Conservation (phyloP, 2,329 filamentous ascomycete species). For the Fusarium humuli region DNA sequence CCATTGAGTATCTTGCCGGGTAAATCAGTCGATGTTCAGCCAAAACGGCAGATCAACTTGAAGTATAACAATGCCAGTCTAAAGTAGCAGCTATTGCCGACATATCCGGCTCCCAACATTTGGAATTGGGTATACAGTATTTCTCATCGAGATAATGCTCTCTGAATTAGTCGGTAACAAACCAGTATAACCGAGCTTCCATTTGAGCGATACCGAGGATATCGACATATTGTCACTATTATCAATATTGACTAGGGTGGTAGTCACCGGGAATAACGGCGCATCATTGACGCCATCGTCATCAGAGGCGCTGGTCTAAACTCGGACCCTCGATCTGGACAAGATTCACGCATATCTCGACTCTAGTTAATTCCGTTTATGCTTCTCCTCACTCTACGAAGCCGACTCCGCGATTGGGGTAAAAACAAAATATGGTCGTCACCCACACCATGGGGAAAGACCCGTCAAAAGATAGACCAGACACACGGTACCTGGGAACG, state of each 20-base stretch:
- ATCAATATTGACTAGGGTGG: conserved; percentile 1
- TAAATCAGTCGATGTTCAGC: conserved; percentile 5
- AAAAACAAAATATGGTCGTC: conserved; percentile 6
- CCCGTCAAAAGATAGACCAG: conserved; percentile 28
- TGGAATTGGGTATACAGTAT: not conserved
- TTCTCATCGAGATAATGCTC: not conserved
- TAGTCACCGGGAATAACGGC: conserved; percentile 38
- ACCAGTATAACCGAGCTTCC: conserved; percentile 32
- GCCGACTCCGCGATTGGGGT: conserved; percentile 23
- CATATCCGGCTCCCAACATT: not conserved
- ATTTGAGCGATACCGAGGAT: conserved; percentile 35
- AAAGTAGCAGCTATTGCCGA: conserved; percentile 9
- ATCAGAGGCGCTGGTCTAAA: conserved; percentile 13
- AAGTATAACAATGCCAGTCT: not conserved
- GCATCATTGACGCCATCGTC: conserved; percentile 18
- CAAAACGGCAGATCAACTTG: not conserved
- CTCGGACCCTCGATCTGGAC: conserved; percentile 7
- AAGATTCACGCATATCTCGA: conserved; percentile 1
- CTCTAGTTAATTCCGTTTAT: conserved; percentile 18
- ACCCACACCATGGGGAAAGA: conserved; percentile 19
- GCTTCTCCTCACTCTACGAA: conserved; percentile 38
- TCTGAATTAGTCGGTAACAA: conserved; percentile 2
- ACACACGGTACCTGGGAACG: conserved; percentile 15
- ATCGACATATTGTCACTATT: not conserved
- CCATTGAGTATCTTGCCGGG: conserved; percentile 15